Percentiles rank a stretch among this genome's conserved stretches.
Conservation (phyloP, 1,284 basidiomycete species). For the Laetiporus sulphureus region DNA sequence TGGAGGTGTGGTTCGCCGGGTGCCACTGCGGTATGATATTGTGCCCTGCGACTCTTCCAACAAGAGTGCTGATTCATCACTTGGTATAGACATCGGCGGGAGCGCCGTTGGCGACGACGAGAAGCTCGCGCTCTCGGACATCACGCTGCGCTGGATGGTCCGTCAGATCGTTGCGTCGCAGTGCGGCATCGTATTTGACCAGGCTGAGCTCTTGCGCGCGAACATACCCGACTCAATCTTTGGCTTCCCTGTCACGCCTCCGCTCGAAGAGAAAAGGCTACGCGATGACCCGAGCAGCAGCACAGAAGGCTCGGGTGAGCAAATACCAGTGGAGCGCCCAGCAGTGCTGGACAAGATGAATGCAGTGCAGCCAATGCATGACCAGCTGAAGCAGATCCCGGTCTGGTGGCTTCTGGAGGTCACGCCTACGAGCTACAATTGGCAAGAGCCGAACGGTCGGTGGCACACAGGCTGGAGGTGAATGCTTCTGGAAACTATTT, state of each 20-base stretch:
- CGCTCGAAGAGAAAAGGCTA: neutral
- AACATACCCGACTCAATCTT: conserved; percentile 26
- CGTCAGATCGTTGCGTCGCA: conserved; percentile 39
- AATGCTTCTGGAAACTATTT: conserved; percentile 11
- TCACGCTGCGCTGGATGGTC: conserved; percentile 73
- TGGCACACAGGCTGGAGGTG: conserved; percentile 31
- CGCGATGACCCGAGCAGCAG: conserved; percentile 1
- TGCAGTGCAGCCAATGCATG: conserved; percentile 28
- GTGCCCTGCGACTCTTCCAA: neutral
- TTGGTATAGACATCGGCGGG: conserved; percentile 59
- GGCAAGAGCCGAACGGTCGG: conserved; percentile 28
- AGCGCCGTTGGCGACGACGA: conserved; percentile 43
- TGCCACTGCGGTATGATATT: conserved; percentile 25
- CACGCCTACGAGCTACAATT: conserved; percentile 29
- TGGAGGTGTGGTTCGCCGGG: conserved; percentile 29
- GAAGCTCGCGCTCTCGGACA: conserved; percentile 42
- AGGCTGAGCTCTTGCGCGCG: conserved; percentile 28
- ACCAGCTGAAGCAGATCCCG: conserved; percentile 24
- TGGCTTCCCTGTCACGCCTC: conserved; percentile 12
- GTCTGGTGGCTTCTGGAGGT: conserved; percentile 41
- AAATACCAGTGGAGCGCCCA: conserved; percentile 1
- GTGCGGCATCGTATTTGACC: conserved; percentile 50
- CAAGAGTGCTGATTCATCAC: neutral
- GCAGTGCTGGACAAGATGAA: conserved; percentile 16
- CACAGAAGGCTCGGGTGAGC: no score